These are phyloP conservation scores for Eucalyptus camaldulensis DNA, from an alignment of 345 rosid genomes.

Conservation along the genomic window DNA sequence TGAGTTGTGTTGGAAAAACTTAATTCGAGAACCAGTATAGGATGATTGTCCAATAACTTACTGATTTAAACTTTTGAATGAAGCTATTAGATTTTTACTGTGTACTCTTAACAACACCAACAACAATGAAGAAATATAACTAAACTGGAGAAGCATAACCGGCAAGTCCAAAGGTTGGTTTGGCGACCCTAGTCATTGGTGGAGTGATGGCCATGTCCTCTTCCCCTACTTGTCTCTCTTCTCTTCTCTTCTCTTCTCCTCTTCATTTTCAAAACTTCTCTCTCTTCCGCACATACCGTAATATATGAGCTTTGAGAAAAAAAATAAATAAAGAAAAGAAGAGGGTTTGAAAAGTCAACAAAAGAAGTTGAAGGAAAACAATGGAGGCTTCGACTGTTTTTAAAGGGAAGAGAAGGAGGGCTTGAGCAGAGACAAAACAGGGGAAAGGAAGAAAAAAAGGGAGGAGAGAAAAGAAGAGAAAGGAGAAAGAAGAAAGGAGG, in stretches of 20 bases:
- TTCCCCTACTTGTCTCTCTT: background rate
- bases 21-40: rapidly evolving
- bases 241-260: background rate
- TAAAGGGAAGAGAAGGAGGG: too few species aligned
- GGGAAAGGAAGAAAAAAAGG: too few species aligned
- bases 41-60: background rate
- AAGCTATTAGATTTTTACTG: background rate
- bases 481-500: too few species aligned
- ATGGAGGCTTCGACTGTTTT: too few species aligned
- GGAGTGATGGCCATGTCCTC: background rate
- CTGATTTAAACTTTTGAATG: background rate
- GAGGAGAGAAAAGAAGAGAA: too few species aligned
- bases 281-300: background rate
- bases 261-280: background rate
- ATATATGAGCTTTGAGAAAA: too few species aligned
- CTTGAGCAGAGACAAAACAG: too few species aligned
- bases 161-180: background rate
- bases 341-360: too few species aligned
- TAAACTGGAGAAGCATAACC: background rate
- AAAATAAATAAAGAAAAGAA: too few species aligned
- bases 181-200: background rate
- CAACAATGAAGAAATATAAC: background rate
- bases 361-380: too few species aligned
- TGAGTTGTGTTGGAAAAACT: background rate
- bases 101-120: background rate